A percentile compares a stretch with the other conserved stretches of the same genome.
phyloP scores from a whole-genome alignment of 345 rosid genomes.

The Eucalyptus marginata region DNA sequence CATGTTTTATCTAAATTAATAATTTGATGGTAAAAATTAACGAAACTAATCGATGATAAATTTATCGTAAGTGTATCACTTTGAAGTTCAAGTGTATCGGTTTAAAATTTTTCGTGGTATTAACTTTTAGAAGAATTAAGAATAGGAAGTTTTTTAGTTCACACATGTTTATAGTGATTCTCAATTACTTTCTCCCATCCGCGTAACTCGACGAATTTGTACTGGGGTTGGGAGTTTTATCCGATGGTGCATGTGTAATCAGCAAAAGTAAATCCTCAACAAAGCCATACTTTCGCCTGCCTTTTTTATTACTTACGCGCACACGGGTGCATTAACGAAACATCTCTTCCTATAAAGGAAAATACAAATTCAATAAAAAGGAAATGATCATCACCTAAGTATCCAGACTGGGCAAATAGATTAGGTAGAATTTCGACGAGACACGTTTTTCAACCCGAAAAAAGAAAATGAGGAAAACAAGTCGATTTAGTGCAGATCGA shows the following conservation, averaged over 20 bases:
- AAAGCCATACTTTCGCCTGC: background rate
- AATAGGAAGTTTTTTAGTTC: background rate
- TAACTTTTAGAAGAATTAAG: background rate
- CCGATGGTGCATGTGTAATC: background rate
- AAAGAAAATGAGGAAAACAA: background rate
- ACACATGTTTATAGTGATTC: background rate
- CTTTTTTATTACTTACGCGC: background rate
- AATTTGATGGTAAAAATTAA: no score
- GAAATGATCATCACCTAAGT: background rate
- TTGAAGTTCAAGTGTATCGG: rapidly evolving
- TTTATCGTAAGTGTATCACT: rapidly evolving
- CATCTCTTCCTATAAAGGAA: background rate
- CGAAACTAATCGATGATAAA: rapidly evolving
- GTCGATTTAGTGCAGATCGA: background rate
- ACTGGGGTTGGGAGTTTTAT: background rate
- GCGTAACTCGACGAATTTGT: background rate
- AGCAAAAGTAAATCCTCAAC: background rate
- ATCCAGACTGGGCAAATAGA: background rate
- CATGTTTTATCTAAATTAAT: no score
- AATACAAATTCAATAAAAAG: background rate
- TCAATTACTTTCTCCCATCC: background rate
- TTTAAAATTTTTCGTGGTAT: no score
- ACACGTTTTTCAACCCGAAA: background rate
- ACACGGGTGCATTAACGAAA: background rate
- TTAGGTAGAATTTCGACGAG: background rate